A percentile compares a stretch with the other conserved stretches of the same genome.
Conservation (phyloP, 192 early-diverging fungal genomes). For the Coemansia sp. region DNA sequence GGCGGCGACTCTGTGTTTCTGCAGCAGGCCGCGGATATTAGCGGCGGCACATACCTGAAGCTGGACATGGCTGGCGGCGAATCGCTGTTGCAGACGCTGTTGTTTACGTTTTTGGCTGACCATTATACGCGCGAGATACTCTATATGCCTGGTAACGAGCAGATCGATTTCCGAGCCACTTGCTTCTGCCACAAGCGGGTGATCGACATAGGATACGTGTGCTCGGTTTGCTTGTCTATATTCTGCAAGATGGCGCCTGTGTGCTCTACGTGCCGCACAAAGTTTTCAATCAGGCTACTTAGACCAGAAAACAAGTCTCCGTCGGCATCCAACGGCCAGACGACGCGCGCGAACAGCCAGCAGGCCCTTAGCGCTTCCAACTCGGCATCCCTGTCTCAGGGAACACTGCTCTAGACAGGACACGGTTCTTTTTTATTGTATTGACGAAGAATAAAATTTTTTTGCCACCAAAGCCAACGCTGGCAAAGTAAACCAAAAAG, state of each 20-base stretch:
- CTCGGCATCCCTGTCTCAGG: neutral
- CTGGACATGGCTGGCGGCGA: conserved; percentile 62
- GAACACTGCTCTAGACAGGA: neutral
- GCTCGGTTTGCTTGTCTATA: conserved; percentile 94
- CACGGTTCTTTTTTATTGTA: neutral
- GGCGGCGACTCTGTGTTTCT: conserved; percentile 82
- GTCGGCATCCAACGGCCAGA: conserved; percentile 12
- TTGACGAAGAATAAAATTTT: too few species aligned
- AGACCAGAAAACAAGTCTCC: conserved; percentile 13
- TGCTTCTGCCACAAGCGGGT: conserved; percentile 97
- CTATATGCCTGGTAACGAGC: conserved; percentile 68
- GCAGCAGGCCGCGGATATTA: conserved; percentile 89
- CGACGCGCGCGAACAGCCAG: neutral
- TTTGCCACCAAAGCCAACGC: too few species aligned
- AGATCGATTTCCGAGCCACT: conserved; percentile 89
- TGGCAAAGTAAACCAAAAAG: too few species aligned
- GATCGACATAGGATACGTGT: conserved; percentile 94
- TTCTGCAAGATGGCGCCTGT: conserved; percentile 71
- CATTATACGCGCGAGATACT: conserved; percentile 69
- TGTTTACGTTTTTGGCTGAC: conserved; percentile 82
- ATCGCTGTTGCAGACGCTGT: conserved; percentile 74
- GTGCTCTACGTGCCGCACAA: conserved; percentile 76
- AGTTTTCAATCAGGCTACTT: conserved; percentile 60
- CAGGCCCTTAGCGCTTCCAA: conserved; percentile 1
- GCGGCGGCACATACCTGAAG: conserved; percentile 79